Conservation (phyloP, 805 yeast species). For the Myxozyma monticola region DNA sequence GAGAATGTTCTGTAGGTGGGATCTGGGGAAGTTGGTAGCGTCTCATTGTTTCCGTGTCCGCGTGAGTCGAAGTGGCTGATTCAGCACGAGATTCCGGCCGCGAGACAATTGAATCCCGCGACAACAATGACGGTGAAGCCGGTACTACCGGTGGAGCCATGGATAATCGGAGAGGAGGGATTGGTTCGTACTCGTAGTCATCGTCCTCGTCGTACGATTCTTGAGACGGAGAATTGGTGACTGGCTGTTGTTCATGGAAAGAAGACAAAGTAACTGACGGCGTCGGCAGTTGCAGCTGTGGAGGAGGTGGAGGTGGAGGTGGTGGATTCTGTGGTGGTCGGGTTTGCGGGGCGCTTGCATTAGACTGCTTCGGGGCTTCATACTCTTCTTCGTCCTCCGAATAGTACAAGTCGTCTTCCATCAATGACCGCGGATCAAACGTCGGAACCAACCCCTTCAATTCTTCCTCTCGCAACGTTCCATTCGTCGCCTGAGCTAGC, state of each 20-base stretch:
- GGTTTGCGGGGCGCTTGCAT: too few species aligned
- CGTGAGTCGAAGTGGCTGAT: slow-evolving; percentile 23
- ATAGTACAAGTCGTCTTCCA: too few species aligned
- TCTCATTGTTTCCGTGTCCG: slow-evolving; percentile 14
- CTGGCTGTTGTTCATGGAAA: neutral
- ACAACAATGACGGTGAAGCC: neutral
- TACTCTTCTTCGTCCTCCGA: too few species aligned
- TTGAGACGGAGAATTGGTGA: neutral
- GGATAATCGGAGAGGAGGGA: slow-evolving; percentile 1
- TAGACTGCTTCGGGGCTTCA: too few species aligned
- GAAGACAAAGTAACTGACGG: neutral
- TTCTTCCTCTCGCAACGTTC: too few species aligned
- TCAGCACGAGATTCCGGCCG: slow-evolving; percentile 3
- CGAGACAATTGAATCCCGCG: neutral
- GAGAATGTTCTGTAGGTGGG: too few species aligned
- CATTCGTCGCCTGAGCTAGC: too few species aligned
- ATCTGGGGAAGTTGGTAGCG: slow-evolving; percentile 16
- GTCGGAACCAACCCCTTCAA: too few species aligned
- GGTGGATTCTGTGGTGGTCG: neutral
- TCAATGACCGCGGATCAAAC: too few species aligned
- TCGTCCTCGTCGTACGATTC: neutral
- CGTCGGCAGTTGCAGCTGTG: neutral
- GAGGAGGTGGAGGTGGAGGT: neutral
- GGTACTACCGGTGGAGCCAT: neutral
- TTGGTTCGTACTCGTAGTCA: neutral